These are phyloP conservation scores for Onygena corvina DNA, from an alignment of 2,329 filamentous ascomycete genomes.

Conservation along the genomic window DNA sequence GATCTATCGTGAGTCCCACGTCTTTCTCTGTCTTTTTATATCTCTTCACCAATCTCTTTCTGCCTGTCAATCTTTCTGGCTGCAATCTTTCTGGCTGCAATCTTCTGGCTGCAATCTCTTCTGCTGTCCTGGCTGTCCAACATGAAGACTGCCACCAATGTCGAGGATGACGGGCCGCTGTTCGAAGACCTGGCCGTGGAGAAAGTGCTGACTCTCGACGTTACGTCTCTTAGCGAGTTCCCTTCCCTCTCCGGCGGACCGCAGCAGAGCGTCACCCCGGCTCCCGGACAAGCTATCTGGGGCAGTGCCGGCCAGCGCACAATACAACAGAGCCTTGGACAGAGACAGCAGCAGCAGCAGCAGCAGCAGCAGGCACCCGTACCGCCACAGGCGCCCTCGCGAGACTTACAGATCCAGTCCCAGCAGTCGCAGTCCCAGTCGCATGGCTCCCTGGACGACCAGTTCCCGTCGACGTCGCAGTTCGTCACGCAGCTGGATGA, in stretches of 20 bases:
- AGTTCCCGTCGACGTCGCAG: slow-evolving; percentile 38
- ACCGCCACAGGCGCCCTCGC: slow-evolving; percentile 32
- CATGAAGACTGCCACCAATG: slow-evolving; percentile 2
- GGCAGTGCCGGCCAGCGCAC: slow-evolving; percentile 46
- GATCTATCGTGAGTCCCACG: slow-evolving; percentile 44
- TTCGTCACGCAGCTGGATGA: slow-evolving; percentile 43
- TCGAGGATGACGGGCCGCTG: background rate
- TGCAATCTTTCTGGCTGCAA: background rate
- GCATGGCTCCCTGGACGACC: slow-evolving; percentile 38
- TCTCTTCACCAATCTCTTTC: background rate
- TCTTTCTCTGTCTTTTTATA: background rate
- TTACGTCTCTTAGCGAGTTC: slow-evolving; percentile 43
- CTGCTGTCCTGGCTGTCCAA: background rate
- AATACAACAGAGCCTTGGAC: slow-evolving; percentile 42
- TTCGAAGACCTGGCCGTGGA: background rate
- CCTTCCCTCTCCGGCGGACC: slow-evolving; percentile 48
- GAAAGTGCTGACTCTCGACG: slow-evolving; percentile 12
- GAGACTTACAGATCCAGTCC: slow-evolving; percentile 32
- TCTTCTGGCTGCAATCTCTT: background rate
- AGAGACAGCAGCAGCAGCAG: slow-evolving; percentile 39
- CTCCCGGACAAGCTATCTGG: slow-evolving; percentile 44
- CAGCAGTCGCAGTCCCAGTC: slow-evolving; percentile 33
- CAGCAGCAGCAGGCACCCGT: slow-evolving; percentile 34
- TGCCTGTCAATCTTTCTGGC: background rate
- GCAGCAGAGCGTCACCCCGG: slow-evolving; percentile 42